phyloP scores from a whole-genome alignment of 345 rosid species.

The Eucalyptus grandis region DNA sequence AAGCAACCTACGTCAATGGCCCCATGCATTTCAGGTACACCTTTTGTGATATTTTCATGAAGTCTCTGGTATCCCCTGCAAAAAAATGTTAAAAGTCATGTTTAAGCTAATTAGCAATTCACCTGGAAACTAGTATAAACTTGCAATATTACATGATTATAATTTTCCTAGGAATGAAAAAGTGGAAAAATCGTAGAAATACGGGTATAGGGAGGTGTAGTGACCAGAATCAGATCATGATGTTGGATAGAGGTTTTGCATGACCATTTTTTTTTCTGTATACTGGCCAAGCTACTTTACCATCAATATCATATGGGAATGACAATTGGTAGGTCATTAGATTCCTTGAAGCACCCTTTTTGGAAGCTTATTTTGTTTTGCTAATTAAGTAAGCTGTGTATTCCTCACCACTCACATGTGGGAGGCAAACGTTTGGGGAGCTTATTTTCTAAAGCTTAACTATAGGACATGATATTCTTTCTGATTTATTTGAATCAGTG shows the following conservation, averaged over 20 bases:
- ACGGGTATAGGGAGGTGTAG: background rate
- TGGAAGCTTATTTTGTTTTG: background rate
- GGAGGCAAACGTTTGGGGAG: background rate
- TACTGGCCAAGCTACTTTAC: background rate
- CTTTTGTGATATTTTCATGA: constrained; percentile 71
- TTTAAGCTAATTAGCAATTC: background rate
- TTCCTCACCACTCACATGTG: background rate
- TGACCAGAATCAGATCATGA: background rate
- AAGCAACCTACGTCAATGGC: constrained; percentile 62
- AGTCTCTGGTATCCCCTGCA: constrained; percentile 85
- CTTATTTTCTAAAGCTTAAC: background rate
- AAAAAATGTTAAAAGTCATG: background rate
- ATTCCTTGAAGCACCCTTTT: background rate
- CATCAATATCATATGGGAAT: background rate
- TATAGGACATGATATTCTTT: background rate
- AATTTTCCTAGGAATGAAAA: background rate
- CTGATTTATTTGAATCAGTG: background rate
- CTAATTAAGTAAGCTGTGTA: background rate
- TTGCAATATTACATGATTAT: background rate
- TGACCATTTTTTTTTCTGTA: background rate
- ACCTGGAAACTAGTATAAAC: background rate
- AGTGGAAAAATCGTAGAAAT: background rate
- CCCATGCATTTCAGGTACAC: constrained; percentile 65
- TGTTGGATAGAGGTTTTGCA: background rate
- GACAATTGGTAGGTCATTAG: background rate